phyloP scores from a whole-genome alignment of 345 rosid genomes.

The Eutrema yunnanense region DNA sequence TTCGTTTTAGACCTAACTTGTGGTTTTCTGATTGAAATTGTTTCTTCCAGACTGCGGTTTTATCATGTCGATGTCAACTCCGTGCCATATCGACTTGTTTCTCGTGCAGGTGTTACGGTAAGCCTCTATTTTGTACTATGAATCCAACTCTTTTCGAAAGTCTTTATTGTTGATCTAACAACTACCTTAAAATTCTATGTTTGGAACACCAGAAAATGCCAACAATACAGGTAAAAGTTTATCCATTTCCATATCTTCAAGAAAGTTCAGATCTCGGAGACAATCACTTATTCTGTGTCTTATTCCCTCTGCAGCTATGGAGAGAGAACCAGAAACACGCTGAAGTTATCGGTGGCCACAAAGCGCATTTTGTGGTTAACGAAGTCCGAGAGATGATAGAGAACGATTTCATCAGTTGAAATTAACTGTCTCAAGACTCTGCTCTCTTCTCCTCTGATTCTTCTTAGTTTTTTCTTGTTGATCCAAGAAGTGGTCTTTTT shows the following conservation, averaged over 20 bases:
- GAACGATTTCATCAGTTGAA: constrained; percentile 25
- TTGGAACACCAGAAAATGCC: constrained; percentile 76
- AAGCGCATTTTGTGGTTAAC: constrained; percentile 59
- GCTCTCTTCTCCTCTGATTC: background rate
- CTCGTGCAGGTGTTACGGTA: constrained; percentile 84
- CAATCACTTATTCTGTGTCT: background rate
- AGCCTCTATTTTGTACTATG: constrained; percentile 22
- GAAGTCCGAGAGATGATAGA: constrained; percentile 81
- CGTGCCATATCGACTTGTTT: constrained; percentile 69
- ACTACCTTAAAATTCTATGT: background rate
- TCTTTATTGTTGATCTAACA: background rate
- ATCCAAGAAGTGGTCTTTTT: background rate
- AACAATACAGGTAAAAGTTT: constrained; percentile 59
- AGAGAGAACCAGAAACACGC: constrained; percentile 70
- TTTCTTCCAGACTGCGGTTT: constrained; percentile 55
- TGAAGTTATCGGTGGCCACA: constrained; percentile 84
- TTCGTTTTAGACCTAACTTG: too few relatives aligned
- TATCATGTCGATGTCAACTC: constrained; percentile 74
- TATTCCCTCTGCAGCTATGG: constrained; percentile 52
- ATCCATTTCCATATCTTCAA: background rate
- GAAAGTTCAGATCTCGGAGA: background rate
- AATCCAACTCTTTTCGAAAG: background rate
- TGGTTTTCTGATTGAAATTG: background rate
- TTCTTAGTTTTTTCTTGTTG: background rate
- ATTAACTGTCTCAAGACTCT: background rate